These are phyloP conservation scores for Fagus sylvatica DNA, from an alignment of 306 rosid species.

Conservation along the genomic window DNA sequence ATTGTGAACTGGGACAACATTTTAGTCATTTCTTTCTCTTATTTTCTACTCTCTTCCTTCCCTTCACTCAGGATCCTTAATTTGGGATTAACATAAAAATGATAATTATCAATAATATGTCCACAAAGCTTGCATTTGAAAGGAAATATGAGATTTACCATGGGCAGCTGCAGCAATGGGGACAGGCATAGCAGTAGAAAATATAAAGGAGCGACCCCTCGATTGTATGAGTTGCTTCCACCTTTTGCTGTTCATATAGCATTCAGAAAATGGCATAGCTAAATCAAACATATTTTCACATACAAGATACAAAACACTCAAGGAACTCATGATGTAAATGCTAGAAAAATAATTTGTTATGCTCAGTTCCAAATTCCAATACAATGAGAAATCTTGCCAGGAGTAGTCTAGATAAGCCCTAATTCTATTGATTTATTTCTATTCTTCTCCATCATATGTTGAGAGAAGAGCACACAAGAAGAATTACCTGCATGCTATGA, in stretches of 20 bases:
- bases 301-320: neutral
- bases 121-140: slow-evolving; percentile 14
- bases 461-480: slow-evolving; percentile 8
- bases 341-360: neutral
- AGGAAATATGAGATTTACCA: slow-evolving; percentile 45
- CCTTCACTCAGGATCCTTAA: too few species aligned
- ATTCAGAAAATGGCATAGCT: slow-evolving; percentile 19
- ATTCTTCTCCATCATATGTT: neutral
- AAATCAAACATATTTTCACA: neutral
- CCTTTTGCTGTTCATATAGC: slow-evolving; percentile 55
- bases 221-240: slow-evolving; percentile 93
- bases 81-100: too few species aligned
- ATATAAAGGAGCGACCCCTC: slow-evolving; percentile 92
- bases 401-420: neutral
- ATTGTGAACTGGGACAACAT: neutral
- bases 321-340: neutral
- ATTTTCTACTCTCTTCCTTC: too few species aligned
- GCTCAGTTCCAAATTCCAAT: neutral
- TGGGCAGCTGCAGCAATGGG: slow-evolving; percentile 85
- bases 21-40: neutral
- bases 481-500: slow-evolving; percentile 90
- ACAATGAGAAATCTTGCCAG: neutral
- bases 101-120: neutral
- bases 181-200: slow-evolving; percentile 77
- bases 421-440: neutral